Evolutionary conservation across 805 yeast genomes (phyloP).

Genomic region (Candida endomychidarum): DNA sequence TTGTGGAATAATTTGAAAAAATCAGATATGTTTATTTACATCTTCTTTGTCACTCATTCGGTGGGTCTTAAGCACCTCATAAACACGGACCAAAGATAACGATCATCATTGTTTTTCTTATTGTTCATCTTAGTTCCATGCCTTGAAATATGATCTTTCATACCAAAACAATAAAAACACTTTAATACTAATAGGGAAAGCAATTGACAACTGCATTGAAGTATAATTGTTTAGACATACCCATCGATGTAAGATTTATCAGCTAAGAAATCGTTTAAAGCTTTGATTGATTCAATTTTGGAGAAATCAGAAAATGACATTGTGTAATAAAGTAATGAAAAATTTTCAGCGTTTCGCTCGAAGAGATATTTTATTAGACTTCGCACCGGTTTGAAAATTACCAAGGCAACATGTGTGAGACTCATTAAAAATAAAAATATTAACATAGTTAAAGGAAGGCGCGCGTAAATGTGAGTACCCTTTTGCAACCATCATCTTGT

Average conservation of each 20-base stretch:
- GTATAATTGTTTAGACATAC: conserved; percentile 53
- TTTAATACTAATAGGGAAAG: conserved; percentile 1
- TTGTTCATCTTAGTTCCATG: not conserved
- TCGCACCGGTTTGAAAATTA: conserved; percentile 8
- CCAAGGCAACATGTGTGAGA: conserved; percentile 4
- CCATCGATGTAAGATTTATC: conserved; percentile 95
- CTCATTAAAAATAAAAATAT: too few relatives aligned
- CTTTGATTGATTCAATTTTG: conserved; percentile 57
- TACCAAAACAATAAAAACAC: not conserved
- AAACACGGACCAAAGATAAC: conserved; percentile 90
- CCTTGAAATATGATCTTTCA: not conserved
- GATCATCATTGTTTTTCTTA: conserved; percentile 56
- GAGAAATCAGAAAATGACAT: conserved; percentile 85
- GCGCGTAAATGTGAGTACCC: conserved; percentile 5
- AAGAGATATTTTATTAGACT: not conserved
- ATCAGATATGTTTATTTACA: conserved; percentile 30
- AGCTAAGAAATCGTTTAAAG: conserved; percentile 83
- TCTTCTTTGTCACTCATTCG: conserved; percentile 77
- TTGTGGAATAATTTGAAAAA: not conserved
- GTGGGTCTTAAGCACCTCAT: conserved; percentile 94
- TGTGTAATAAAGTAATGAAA: conserved; percentile 14
- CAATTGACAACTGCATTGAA: not conserved
- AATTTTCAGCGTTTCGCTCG: conserved; percentile 15
- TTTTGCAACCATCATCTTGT: conserved; percentile 3
- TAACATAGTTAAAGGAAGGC: not conserved